Percentiles rank a stretch among this genome's conserved stretches.
phyloP scores from a whole-genome alignment of 345 rosid genomes.

The Eutrema japonicum region DNA sequence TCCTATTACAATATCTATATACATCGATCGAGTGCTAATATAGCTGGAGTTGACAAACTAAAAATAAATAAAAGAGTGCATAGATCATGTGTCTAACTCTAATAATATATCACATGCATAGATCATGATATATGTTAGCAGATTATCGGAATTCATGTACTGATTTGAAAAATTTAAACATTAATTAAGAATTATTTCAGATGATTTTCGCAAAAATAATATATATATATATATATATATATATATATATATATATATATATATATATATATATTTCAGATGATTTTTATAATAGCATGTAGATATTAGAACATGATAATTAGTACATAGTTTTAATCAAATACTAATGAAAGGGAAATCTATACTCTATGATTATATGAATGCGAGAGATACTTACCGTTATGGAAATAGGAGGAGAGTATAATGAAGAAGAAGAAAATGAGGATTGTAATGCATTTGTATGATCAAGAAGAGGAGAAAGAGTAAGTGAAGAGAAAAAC shows the following conservation, averaged over 20 bases:
- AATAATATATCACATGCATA: conserved; percentile 11
- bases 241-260: too few relatives aligned
- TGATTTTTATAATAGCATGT: background rate
- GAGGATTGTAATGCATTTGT: conserved; percentile 23
- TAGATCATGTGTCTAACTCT: background rate
- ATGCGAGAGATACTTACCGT: conserved; percentile 21
- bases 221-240: too few relatives aligned
- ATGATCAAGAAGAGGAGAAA: conserved; percentile 17
- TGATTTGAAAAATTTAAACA: background rate
- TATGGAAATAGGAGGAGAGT: conserved; percentile 30
- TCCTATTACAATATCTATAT: background rate
- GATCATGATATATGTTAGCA: conserved; percentile 6
- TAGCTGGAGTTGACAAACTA: background rate
- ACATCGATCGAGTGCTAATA: conserved; percentile 6
- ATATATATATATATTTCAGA: background rate
- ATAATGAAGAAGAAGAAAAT: conserved; percentile 18
- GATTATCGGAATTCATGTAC: background rate
- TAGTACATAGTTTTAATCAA: background rate
- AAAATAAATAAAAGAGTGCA: background rate
- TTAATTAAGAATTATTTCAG: background rate
- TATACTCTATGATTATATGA: background rate
- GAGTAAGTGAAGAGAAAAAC: conserved; percentile 35
- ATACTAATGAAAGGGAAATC: background rate
- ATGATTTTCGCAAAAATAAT: background rate
- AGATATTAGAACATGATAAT: background rate